Conservation (phyloP, 495 filamentous ascomycete species). For the Xylaria palmicola region DNA sequence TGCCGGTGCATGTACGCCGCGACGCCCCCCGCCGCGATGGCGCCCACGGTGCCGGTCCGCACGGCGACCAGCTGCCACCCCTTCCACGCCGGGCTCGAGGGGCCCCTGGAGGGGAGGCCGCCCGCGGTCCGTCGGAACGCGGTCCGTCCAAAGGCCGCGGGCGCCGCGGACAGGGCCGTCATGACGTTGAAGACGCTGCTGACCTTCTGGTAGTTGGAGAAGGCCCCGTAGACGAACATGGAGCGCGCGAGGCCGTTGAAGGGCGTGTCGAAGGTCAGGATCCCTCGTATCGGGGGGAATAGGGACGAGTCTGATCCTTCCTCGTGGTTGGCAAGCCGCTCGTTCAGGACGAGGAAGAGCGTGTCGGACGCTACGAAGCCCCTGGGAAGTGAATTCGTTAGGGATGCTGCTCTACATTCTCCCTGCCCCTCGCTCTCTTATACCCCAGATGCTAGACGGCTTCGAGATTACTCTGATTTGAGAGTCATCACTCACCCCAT, state of each 20-base stretch:
- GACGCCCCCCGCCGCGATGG: constrained; percentile 85
- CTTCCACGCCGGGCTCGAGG: constrained; percentile 45
- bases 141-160: constrained; percentile 50
- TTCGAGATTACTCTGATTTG: neutral
- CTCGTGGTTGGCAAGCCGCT: constrained; percentile 24
- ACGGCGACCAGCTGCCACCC: constrained; percentile 81
- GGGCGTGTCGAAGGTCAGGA: constrained; percentile 93
- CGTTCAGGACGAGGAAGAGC: constrained; percentile 57
- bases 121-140: constrained; percentile 30
- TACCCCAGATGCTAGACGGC: too few species aligned
- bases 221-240: constrained; percentile 87
- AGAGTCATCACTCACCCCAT: constrained; percentile 64
- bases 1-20: constrained; percentile 81
- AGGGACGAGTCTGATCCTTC: constrained; percentile 32
- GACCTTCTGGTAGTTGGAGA: constrained; percentile 82
- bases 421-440: too few species aligned
- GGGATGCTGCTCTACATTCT: neutral
- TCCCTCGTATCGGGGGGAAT: constrained; percentile 71
- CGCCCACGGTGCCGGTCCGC: constrained; percentile 79
- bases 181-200: constrained; percentile 73
- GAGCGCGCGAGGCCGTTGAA: constrained; percentile 86
- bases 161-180: constrained; percentile 50
- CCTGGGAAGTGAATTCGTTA: constrained; percentile 22
- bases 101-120: constrained; percentile 11
- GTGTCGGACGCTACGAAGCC: constrained; percentile 91